Base-by-base conservation (phyloP, 768 basidiomycete species). In the Termitomyces eurrhizus region DNA sequence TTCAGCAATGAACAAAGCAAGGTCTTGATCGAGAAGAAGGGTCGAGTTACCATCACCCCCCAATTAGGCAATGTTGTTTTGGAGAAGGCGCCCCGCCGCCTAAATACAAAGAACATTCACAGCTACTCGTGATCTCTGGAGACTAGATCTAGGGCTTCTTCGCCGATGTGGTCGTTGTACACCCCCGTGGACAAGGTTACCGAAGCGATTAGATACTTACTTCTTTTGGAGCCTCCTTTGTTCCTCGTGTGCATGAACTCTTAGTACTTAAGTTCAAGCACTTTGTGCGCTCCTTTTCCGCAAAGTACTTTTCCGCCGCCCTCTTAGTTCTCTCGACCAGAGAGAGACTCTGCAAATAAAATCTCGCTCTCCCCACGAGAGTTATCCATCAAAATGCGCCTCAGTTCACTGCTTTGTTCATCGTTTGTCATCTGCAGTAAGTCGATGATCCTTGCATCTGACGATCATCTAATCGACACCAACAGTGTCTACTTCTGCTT, bases 351-450 rank as follows among this genome's bases (percentile, higher is more conserved):
- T 51, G 24, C 24, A 37, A 37, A 33, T 3, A 9, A 50, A 42
- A 54, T 11, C 24, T 7, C 45, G 6, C 36, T 24, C 32, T 58
- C 42, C 48, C 24, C 36, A 12, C 32, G 45, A 56, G 59, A 14
- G 46, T 12, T 16, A 32, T 9, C 35, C n/a, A 29, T 55, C 18
- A 42, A 59, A 58, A 66, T 66, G 65, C 61, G 55, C 21, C 8
- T 46, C 36, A 52, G 51, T 42, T 37, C 57, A 6, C 18, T 60
- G 14, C 50, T 60, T 21, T 60, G 56, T 57, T 57, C 60, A 29
- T 57, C 60, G 29, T 16, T 60, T n/a, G 44, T 60, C 37, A 50
- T 55, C 32, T 68, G 54, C 64, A 60, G 65, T 68, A 59, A 66
- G 67, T 55, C 48, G 6, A 49, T 29, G 29, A 44, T 18, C n/a